Base-by-base conservation (phyloP, 2,329 filamentous ascomycete genomes). In the Emmonsia crescens region DNA sequence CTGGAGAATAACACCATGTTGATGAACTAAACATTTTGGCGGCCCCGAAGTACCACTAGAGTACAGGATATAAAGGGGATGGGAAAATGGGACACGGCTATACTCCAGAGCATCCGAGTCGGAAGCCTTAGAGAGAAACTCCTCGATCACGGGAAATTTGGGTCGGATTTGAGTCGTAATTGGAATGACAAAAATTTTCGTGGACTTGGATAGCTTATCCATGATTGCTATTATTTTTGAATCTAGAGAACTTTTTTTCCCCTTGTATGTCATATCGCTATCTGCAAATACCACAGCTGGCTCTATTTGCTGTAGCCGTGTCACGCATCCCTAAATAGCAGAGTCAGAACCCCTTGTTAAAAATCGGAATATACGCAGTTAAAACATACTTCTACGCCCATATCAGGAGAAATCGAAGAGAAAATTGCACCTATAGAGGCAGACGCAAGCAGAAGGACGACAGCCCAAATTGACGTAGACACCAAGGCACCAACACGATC, bases 11-110 rank as follows among this genome's bases (percentile, higher is more conserved):
- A 75, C 70, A 5, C 76, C 74, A 64, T 78, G 75, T 9, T 72
- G 73, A 61, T 79, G 78, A 33, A 79, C 77, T 5, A 79, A 75
- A 64, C 76, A 78, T 66, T 79, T 78, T 5, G 77, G 76, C 16
- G 74, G 71, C 0, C 76, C 77, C 0, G 75, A 78, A 21, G 77
- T 79, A 0, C 77, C 77, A 31, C 70, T 73, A 3, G 71, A 73
- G 65, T 78, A 79, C 21, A 77, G 71, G 44, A 80, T 78, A 62
- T 77, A 71, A 5, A 79, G 66, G 0, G 77, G 77, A 54, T 76
- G 68, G 60, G 72, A 75, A 65, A 76, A 79, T 0, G 76, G 68
- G 0, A 79, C 67, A 5, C 71, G 69, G 5, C 68, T 69, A 65
- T 77, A 79, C 2, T 67, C 67, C 16, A 79, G 67, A 2, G 65